Percentiles rank a stretch among this genome's conserved stretches.
These are phyloP conservation scores for Solanum chiquidenum DNA, from an alignment of 257 asterid genomes.

Conservation along the genomic window DNA sequence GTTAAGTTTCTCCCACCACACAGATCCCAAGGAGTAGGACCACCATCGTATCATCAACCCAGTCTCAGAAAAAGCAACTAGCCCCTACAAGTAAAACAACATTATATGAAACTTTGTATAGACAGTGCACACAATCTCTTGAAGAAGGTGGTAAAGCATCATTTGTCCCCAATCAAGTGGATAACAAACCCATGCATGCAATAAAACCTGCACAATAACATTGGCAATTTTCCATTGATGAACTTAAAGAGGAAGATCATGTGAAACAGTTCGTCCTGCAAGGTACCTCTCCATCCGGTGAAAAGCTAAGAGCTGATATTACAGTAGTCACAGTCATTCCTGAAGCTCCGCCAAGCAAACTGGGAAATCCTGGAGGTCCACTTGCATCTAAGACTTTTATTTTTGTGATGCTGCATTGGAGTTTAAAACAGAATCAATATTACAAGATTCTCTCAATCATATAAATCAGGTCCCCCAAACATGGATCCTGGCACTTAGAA, in stretches of 20 bases:
- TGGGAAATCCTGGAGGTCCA: slow-evolving; percentile 94
- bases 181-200: neutral
- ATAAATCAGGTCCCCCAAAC: neutral
- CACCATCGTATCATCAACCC: slow-evolving; percentile 96
- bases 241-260: neutral
- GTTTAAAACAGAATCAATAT: neutral
- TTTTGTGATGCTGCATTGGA: slow-evolving; percentile 64
- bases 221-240: neutral
- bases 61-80: slow-evolving; percentile 87
- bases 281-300: slow-evolving; percentile 95
- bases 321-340: slow-evolving; percentile 53
- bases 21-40: slow-evolving; percentile 63
- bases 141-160: neutral
- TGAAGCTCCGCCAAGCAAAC: slow-evolving; percentile 60
- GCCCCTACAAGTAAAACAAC: slow-evolving; percentile 47
- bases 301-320: slow-evolving; percentile 88
- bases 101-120: neutral
- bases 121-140: neutral
- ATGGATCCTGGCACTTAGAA: neutral
- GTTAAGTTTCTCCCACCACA: slow-evolving; percentile 97
- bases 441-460: neutral
- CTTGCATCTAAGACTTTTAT: slow-evolving; percentile 93
- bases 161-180: neutral
- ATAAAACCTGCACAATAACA: neutral
- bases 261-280: neutral